phyloP scores from a whole-genome alignment of 225 moss, liverwort and hornwort species.

The Antitrichia curtipendula region DNA sequence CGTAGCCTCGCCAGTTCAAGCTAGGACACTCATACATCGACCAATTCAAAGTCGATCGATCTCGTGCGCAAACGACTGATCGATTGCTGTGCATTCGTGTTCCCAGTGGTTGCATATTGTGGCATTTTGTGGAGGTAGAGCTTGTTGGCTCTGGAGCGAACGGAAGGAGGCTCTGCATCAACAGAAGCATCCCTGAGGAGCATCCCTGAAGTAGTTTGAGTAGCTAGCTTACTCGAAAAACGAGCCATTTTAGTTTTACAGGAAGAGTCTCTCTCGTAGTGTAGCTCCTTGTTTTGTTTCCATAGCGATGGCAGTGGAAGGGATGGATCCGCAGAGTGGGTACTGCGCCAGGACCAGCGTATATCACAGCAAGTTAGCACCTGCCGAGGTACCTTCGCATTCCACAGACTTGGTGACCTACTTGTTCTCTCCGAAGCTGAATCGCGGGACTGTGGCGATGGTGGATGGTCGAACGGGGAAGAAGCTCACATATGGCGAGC shows the following conservation, averaged over 20 bases:
- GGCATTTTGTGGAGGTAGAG: background rate
- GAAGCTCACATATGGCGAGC: slow-evolving; percentile 14
- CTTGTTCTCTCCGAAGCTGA: background rate
- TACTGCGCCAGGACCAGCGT: slow-evolving; percentile 5
- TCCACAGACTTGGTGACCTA: slow-evolving; percentile 6
- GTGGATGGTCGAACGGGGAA: slow-evolving; percentile 16
- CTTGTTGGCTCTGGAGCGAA: background rate
- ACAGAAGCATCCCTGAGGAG: background rate
- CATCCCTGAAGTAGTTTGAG: background rate
- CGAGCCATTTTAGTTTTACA: background rate
- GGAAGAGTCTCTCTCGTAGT: background rate
- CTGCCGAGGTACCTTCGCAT: background rate
- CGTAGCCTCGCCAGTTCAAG: background rate
- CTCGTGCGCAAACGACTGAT: background rate
- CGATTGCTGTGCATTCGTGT: too few species aligned
- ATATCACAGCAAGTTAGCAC: slow-evolving; percentile 9
- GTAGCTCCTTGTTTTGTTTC: background rate
- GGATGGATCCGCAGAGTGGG: slow-evolving; percentile 12
- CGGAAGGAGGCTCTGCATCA: background rate
- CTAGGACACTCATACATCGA: background rate
- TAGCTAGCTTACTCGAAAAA: too few species aligned
- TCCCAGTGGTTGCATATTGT: background rate
- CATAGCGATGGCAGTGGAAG: background rate
- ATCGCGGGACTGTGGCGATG: background rate
- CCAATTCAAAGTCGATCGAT: background rate